A percentile compares a stretch with the other conserved stretches of the same genome.
These are phyloP conservation scores for Phytophthora kernoviae DNA, from an alignment of 352 stramenopile genomes.

Conservation along the genomic window DNA sequence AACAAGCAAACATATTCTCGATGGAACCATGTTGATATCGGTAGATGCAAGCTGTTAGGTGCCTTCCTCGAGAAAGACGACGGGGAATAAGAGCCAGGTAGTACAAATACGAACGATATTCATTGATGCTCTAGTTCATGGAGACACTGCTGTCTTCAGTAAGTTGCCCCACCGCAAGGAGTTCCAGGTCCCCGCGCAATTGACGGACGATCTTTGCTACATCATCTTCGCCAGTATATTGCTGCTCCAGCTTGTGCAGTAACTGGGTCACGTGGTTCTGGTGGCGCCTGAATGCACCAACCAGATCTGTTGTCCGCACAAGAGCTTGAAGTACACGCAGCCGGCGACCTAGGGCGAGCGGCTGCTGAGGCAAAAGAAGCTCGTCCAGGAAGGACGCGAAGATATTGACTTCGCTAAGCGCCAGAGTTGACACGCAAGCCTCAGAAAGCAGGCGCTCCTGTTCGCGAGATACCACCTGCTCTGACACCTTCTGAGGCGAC, in stretches of 20 bases:
- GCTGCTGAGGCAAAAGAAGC: conserved; percentile 23
- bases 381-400: conserved; percentile 32
- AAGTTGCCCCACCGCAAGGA: conserved; percentile 48
- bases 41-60: too few relatives aligned
- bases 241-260: conserved; percentile 30
- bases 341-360: conserved; percentile 8
- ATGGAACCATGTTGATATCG: neutral
- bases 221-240: conserved; percentile 37
- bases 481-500: conserved; percentile 12
- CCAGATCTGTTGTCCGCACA: conserved; percentile 41
- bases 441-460: conserved; percentile 31
- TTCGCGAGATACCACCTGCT: conserved; percentile 21
- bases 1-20: neutral
- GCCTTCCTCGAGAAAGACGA: conserved; percentile 1
- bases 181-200: conserved; percentile 61
- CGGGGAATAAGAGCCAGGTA: conserved; percentile 19
- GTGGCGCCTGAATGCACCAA: conserved; percentile 43
- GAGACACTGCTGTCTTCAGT: conserved; percentile 3
- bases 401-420: conserved; percentile 26
- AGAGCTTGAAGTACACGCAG: conserved; percentile 58
- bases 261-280: conserved; percentile 33
- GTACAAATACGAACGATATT: conserved; percentile 25
- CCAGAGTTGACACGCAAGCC: conserved; percentile 32
- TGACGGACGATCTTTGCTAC: conserved; percentile 49
- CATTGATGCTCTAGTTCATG: conserved; percentile 20